Conservation (phyloP, 176 grass and related monocot genomes). For the sorghum (Sorghum bicolor) region DNA sequence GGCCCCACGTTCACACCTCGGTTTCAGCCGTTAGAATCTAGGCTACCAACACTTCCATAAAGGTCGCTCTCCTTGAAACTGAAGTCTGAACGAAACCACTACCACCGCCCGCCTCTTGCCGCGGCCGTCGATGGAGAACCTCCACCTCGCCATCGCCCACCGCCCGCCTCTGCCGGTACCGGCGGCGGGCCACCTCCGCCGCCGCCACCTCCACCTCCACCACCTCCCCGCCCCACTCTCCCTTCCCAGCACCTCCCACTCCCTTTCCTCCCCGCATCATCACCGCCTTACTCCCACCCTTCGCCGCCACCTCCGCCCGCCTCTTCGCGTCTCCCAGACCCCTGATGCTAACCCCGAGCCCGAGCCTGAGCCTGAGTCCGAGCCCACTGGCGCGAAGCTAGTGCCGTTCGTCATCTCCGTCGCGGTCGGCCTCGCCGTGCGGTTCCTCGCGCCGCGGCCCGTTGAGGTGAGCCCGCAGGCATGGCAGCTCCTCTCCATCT, state of each 20-base stretch:
- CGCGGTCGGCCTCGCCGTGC: constrained; percentile 64
- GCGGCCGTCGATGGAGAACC: constrained; percentile 45
- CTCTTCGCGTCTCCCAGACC: constrained; percentile 21
- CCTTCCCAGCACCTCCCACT: not conserved
- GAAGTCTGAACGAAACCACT: not conserved
- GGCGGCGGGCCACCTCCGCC: not conserved
- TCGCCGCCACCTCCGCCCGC: constrained; percentile 22
- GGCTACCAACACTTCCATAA: constrained; percentile 8
- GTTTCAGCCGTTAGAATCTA: constrained; percentile 26
- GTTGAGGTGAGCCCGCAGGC: constrained; percentile 62
- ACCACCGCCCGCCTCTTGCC: constrained; percentile 1
- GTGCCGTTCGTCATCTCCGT: constrained; percentile 60
- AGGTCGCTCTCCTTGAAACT: not conserved
- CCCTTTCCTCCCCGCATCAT: constrained; percentile 5
- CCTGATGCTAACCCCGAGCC: not conserved
- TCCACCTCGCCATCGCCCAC: constrained; percentile 37
- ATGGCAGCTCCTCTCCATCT: constrained; percentile 92
- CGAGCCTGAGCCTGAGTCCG: not conserved
- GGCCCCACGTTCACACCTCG: not conserved
- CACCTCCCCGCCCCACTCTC: not conserved
- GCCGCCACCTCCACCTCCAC: constrained; percentile 17
- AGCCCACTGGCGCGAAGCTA: constrained; percentile 42
- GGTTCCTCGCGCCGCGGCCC: constrained; percentile 64
- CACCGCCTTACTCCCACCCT: constrained; percentile 8
- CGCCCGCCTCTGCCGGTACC: constrained; percentile 17